Evolutionary conservation across 306 rosid species (phyloP).

Genomic region (Prunus persica): DNA sequence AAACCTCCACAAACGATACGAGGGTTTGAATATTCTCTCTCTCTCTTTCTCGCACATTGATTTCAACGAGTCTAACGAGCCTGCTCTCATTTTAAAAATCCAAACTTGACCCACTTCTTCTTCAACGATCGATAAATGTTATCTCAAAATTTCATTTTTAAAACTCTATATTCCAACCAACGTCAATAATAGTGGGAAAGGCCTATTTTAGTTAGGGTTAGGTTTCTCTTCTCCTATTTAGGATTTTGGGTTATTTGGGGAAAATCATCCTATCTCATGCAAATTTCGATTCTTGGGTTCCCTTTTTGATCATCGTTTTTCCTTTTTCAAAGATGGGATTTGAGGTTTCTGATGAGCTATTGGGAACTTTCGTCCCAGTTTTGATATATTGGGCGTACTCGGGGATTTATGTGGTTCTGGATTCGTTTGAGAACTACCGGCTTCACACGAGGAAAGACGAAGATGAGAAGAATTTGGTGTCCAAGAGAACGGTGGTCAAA

Average conservation of each 20-base stretch:
- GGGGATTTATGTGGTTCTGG: slow-evolving; percentile 69
- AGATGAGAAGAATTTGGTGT: slow-evolving; percentile 89
- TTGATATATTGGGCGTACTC: slow-evolving; percentile 80
- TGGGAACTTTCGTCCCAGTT: slow-evolving; percentile 87
- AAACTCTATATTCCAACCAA: neutral
- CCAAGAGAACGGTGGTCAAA: slow-evolving; percentile 67
- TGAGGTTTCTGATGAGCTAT: slow-evolving; percentile 75
- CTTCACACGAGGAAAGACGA: slow-evolving; percentile 78
- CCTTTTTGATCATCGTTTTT: neutral
- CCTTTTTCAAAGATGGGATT: slow-evolving; percentile 48
- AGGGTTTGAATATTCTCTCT: slow-evolving; percentile 3
- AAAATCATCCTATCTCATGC: neutral
- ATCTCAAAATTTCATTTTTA: neutral
- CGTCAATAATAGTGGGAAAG: neutral
- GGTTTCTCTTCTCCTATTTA: neutral
- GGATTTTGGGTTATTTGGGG: neutral
- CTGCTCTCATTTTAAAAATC: neutral
- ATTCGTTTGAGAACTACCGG: slow-evolving; percentile 63
- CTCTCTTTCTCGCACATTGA: neutral
- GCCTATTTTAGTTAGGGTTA: slow-evolving; percentile 10
- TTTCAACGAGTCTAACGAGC: neutral
- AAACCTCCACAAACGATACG: too few species aligned
- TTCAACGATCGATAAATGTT: neutral
- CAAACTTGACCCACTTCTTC: neutral
- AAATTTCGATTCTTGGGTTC: slow-evolving; percentile 14